phyloP scores from a whole-genome alignment of 257 asterid genomes.

The Solanum chiquidenum region DNA sequence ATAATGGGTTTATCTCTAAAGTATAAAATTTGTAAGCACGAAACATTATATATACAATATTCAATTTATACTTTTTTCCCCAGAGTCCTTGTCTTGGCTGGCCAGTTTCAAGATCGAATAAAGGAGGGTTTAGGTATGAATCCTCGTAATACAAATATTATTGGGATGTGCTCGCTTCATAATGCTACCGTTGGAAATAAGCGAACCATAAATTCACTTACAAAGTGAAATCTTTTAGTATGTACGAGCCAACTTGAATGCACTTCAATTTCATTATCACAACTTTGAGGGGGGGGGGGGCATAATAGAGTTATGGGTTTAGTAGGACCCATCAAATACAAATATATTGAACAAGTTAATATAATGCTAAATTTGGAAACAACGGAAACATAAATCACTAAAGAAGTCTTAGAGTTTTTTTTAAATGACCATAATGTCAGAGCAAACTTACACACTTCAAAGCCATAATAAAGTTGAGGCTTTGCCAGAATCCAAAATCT shows the following conservation, averaged over 20 bases:
- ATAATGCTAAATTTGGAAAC: background rate
- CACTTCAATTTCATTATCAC: background rate
- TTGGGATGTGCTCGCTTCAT: background rate
- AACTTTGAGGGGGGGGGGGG: background rate
- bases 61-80: background rate
- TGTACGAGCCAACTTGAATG: background rate
- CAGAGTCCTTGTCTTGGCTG: background rate
- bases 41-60: background rate
- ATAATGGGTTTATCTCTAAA: background rate
- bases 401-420: background rate
- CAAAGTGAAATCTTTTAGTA: background rate
- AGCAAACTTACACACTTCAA: conserved; percentile 9
- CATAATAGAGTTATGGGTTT: background rate
- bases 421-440: background rate
- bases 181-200: background rate
- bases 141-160: background rate
- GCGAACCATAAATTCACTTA: background rate
- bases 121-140: background rate
- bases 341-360: background rate
- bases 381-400: background rate
- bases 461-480: background rate
- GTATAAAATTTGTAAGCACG: background rate
- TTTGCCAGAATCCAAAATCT: background rate
- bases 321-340: background rate
- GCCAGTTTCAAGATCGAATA: background rate